Conservation (phyloP, 257 asterid genomes). For the Solanum virginianum region DNA sequence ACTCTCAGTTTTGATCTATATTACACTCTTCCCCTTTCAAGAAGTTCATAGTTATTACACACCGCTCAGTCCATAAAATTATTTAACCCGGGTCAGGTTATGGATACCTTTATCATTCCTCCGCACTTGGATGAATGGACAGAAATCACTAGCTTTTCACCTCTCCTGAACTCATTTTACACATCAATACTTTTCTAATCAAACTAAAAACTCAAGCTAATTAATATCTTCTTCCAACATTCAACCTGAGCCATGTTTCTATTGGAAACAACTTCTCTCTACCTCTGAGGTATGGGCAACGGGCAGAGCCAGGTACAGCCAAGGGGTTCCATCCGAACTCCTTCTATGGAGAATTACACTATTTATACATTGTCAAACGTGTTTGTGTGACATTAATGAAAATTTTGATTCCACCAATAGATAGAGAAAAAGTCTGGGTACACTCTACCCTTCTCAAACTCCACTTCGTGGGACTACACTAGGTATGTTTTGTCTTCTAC, state of each 20-base stretch:
- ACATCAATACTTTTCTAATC: not conserved
- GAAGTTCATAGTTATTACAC: not conserved
- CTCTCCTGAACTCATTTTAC: not conserved
- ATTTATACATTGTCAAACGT: not conserved
- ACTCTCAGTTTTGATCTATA: not conserved
- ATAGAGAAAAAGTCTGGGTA: fast-evolving
- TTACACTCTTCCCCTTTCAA: not conserved
- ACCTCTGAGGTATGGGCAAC: not conserved
- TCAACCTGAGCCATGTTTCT: not conserved
- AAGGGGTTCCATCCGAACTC: not conserved
- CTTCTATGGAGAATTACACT: not conserved
- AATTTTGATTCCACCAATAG: not conserved
- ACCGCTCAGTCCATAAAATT: not conserved
- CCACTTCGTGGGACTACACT: not conserved
- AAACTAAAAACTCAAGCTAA: not conserved
- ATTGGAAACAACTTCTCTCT: not conserved
- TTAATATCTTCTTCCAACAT: not conserved
- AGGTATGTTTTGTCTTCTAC: not conserved
- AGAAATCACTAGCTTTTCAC: not conserved
- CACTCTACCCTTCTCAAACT: not conserved
- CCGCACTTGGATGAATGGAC: not conserved
- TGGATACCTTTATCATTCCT: not conserved
- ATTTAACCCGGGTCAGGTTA: not conserved
- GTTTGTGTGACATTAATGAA: not conserved
- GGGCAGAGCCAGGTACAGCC: not conserved